phyloP scores from a whole-genome alignment of 768 basidiomycete genomes.

The Leccinum rimulosum region DNA sequence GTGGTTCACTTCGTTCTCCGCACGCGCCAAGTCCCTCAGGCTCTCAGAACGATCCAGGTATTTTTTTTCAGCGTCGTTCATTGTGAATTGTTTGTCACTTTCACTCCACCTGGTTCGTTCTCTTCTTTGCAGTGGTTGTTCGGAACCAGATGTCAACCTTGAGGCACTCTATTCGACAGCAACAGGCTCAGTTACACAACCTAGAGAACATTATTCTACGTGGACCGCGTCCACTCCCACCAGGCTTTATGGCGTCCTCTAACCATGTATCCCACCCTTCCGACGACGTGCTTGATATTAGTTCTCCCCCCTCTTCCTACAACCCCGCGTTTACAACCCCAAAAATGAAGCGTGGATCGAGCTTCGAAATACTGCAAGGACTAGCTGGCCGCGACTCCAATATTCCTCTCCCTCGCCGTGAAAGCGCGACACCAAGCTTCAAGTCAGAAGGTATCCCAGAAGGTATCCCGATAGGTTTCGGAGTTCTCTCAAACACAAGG shows the following conservation, averaged over 20 bases:
- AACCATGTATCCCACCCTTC: constrained; percentile 37
- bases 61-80: constrained; percentile 33
- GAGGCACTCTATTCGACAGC: constrained; percentile 80
- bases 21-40: constrained; percentile 51
- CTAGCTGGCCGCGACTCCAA: constrained; percentile 76
- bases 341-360: constrained; percentile 61
- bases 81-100: constrained; percentile 23
- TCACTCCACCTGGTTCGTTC: constrained; percentile 25
- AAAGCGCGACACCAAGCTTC: constrained; percentile 36
- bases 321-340: constrained; percentile 36
- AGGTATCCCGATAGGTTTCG: constrained; percentile 66
- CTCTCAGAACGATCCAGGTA: constrained; percentile 64
- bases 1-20: constrained; percentile 44
- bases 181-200: constrained; percentile 72
- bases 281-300: constrained; percentile 34
- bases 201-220: constrained; percentile 69
- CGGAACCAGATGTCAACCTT: constrained; percentile 78
- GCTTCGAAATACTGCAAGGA: constrained; percentile 66
- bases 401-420: constrained; percentile 66
- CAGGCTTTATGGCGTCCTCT: constrained; percentile 38
- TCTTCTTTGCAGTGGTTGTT: constrained; percentile 55
- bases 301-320: constrained; percentile 32
- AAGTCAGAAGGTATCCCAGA: constrained; percentile 63
- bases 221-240: constrained; percentile 59
- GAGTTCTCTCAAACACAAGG: constrained; percentile 37